Evolutionary conservation across 495 filamentous ascomycete species (phyloP).

Genomic region (Aspergillus mulundensis): DNA sequence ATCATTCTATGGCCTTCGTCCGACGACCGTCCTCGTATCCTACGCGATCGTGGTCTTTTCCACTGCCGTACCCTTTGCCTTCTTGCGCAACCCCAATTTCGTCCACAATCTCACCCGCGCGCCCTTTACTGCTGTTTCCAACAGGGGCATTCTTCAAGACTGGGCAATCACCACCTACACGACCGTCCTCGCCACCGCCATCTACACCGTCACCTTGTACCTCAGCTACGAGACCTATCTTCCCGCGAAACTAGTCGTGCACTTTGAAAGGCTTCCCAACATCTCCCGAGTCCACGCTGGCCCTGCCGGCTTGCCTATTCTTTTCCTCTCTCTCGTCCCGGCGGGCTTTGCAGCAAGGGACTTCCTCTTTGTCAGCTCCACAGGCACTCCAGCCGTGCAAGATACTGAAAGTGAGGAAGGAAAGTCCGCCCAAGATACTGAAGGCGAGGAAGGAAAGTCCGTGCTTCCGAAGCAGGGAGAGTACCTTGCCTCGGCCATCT

Average conservation of each 20-base stretch:
- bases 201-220: slow-evolving; percentile 65
- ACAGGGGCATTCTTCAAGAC: slow-evolving; percentile 68
- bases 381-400: slow-evolving; percentile 32
- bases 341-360: slow-evolving; percentile 62
- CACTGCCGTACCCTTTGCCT: slow-evolving; percentile 63
- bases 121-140: slow-evolving; percentile 43
- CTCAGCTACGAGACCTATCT: slow-evolving; percentile 61
- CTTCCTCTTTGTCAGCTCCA: slow-evolving; percentile 72
- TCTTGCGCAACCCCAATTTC: slow-evolving; percentile 60
- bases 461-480: slow-evolving; percentile 51
- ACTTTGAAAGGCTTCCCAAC: slow-evolving; percentile 66
- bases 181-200: slow-evolving; percentile 57
- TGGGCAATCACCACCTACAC: slow-evolving; percentile 57
- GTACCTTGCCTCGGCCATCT: slow-evolving; percentile 55
- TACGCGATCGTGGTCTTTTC: slow-evolving; percentile 63
- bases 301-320: slow-evolving; percentile 38
- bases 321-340: slow-evolving; percentile 55
- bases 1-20: slow-evolving; percentile 67
- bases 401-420: slow-evolving; percentile 27
- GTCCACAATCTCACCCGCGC: slow-evolving; percentile 56
- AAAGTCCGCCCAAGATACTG: background rate
- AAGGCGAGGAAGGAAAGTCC: slow-evolving; percentile 27
- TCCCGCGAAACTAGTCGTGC: slow-evolving; percentile 58
- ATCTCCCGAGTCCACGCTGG: slow-evolving; percentile 59
- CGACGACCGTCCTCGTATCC: slow-evolving; percentile 50